Percentiles rank a stretch among this genome's conserved stretches.
These are phyloP conservation scores for Avena sativa DNA, from an alignment of 176 grass and related monocot genomes.

Conservation along the genomic window DNA sequence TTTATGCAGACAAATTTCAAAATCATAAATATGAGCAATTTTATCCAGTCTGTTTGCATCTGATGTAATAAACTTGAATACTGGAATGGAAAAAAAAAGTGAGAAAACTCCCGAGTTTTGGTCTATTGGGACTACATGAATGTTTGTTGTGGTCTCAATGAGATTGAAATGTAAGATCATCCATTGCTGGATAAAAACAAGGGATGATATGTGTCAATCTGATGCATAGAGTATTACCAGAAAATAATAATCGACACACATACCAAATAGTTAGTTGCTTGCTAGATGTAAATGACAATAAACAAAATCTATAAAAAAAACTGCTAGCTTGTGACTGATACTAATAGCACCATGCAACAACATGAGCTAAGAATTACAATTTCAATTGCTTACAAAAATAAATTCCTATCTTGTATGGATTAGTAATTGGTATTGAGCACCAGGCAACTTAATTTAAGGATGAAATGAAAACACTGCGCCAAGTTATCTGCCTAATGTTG, in stretches of 20 bases:
- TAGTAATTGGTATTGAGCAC: neutral
- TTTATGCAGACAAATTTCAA: neutral
- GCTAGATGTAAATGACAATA: constrained; percentile 11
- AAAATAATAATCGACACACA: neutral
- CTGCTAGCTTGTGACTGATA: constrained; percentile 1
- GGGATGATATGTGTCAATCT: neutral
- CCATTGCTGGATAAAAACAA: constrained; percentile 14
- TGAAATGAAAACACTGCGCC: neutral
- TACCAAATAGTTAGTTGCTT: neutral
- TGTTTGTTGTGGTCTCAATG: neutral
- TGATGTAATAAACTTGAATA: constrained; percentile 18
- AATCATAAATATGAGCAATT: constrained; percentile 4
- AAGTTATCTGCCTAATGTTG: constrained; percentile 7
- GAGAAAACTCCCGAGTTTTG: neutral
- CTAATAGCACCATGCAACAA: constrained; percentile 26
- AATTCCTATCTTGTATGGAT: neutral
- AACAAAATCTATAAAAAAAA: constrained; percentile 13
- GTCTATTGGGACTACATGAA: neutral
- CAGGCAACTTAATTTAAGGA: constrained; percentile 7
- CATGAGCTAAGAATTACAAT: neutral
- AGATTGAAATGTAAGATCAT: constrained; percentile 13
- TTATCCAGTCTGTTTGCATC: constrained; percentile 1
- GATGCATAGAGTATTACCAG: neutral
- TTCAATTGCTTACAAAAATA: neutral
- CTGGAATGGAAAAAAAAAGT: neutral